Conservation (phyloP, 345 rosid genomes). For the Gossypium bickii region DNA sequence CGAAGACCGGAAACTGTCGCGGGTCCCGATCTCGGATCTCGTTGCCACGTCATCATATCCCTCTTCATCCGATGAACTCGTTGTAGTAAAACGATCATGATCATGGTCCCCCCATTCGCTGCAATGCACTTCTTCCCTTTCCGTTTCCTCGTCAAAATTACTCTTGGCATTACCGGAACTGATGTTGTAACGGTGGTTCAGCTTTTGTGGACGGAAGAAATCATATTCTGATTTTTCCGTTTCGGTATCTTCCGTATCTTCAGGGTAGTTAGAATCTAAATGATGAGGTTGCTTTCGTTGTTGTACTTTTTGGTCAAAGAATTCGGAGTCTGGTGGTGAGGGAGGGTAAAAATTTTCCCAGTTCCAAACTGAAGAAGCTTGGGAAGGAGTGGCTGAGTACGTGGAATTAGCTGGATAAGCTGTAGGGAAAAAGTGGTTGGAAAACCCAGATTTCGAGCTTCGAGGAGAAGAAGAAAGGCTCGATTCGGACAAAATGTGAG, state of each 20-base stretch:
- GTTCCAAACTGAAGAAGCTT: conserved; percentile 89
- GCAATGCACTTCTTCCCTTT: conserved; percentile 93
- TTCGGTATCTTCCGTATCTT: conserved; percentile 31
- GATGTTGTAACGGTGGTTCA: conserved; percentile 19
- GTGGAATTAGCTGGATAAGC: conserved; percentile 67
- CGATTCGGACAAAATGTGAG: conserved; percentile 87
- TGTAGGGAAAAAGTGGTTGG: conserved; percentile 46
- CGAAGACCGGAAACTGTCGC: conserved; percentile 27
- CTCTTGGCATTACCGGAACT: not conserved
- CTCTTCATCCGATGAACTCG: conserved; percentile 49
- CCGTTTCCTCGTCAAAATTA: conserved; percentile 49
- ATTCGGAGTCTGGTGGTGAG: conserved; percentile 91
- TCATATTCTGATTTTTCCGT: conserved; percentile 70
- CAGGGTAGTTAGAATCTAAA: conserved; percentile 19
- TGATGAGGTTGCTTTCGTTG: conserved; percentile 20
- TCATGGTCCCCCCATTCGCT: conserved; percentile 87
- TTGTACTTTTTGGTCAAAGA: conserved; percentile 46
- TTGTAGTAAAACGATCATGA: conserved; percentile 37
- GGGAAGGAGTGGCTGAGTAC: conserved; percentile 78
- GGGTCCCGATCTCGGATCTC: conserved; percentile 66
- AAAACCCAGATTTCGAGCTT: conserved; percentile 46
- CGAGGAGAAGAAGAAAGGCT: conserved; percentile 68
- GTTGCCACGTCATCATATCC: conserved; percentile 44
- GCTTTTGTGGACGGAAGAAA: conserved; percentile 37
- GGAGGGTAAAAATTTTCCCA: conserved; percentile 98